Evolutionary conservation across 1,284 basidiomycete genomes (phyloP).

Genomic region (Ustilago bromivora): DNA sequence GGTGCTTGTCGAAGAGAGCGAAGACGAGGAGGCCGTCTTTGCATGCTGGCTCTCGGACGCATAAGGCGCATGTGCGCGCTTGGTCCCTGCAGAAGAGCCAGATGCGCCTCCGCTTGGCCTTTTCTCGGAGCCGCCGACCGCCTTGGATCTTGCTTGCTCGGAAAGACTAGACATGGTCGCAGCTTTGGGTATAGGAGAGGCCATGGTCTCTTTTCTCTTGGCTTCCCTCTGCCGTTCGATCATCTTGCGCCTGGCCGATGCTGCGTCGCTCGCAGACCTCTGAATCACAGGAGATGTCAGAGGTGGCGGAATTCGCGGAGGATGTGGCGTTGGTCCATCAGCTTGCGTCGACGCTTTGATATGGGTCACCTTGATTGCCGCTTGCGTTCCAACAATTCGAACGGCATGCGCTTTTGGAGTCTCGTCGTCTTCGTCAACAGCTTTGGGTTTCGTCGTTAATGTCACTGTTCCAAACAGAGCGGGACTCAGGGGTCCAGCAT

Average conservation of each 20-base stretch:
- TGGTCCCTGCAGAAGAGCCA: neutral
- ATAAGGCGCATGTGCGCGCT: slow-evolving; percentile 1
- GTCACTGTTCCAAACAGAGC: slow-evolving; percentile 14
- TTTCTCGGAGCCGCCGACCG: neutral
- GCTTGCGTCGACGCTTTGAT: slow-evolving; percentile 11
- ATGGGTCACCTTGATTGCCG: slow-evolving; percentile 24
- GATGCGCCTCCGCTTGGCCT: neutral
- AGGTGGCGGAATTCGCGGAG: slow-evolving; percentile 6
- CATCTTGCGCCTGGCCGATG: slow-evolving; percentile 43
- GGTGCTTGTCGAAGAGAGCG: slow-evolving; percentile 31
- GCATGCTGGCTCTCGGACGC: slow-evolving; percentile 24
- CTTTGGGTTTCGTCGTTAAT: neutral
- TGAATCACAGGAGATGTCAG: slow-evolving; percentile 18
- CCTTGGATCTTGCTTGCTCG: slow-evolving; percentile 6
- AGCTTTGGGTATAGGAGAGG: slow-evolving; percentile 32
- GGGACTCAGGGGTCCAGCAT: slow-evolving; percentile 35
- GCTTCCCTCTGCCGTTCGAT: slow-evolving; percentile 56
- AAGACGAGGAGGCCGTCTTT: slow-evolving; percentile 46
- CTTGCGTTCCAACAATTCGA: slow-evolving; percentile 28
- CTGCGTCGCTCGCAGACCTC: slow-evolving; percentile 34
- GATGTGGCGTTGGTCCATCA: neutral
- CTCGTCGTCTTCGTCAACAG: slow-evolving; percentile 14
- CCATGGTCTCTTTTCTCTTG: slow-evolving; percentile 40
- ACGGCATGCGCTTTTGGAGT: slow-evolving; percentile 45
- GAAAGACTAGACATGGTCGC: slow-evolving; percentile 16